phyloP scores from a whole-genome alignment of 2,329 filamentous ascomycete species.

The Botrytis elliptica region DNA sequence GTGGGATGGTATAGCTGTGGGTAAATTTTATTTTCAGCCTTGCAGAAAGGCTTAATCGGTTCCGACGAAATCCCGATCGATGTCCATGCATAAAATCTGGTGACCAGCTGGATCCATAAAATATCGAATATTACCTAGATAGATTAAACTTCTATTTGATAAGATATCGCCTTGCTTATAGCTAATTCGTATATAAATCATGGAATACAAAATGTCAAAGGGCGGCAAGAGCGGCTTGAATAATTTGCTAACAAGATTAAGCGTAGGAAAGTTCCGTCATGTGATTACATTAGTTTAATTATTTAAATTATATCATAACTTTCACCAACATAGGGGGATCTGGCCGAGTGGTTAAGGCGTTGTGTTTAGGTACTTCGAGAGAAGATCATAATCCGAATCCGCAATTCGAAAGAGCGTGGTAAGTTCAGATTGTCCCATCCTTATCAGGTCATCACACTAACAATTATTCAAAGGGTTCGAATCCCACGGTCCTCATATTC shows the following conservation, averaged over 20 bases:
- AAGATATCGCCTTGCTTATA: background rate
- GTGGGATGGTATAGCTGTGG: background rate
- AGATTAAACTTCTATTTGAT: background rate
- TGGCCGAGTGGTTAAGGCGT: conserved; percentile 59
- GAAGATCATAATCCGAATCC: too few species aligned
- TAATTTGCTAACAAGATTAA: too few species aligned
- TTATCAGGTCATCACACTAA: too few species aligned
- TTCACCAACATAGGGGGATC: conserved; percentile 36
- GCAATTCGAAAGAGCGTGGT: conserved; percentile 47
- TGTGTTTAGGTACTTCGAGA: conserved; percentile 49
- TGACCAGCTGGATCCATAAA: background rate
- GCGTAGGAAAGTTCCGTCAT: too few species aligned
- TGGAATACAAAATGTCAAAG: too few species aligned
- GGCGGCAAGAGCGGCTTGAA: too few species aligned
- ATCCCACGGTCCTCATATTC: conserved; percentile 48
- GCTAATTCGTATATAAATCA: background rate
- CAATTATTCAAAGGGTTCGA: too few species aligned
- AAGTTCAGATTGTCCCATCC: too few species aligned
- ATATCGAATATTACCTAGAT: background rate
- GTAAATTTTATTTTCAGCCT: conserved; percentile 27
- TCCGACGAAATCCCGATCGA: background rate
- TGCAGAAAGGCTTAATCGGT: conserved; percentile 23
- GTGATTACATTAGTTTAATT: too few species aligned
- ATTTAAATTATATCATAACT: too few species aligned
- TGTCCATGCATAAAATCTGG: background rate